Conservation (phyloP, 768 basidiomycete genomes). For the Naematelia aurantialba region DNA sequence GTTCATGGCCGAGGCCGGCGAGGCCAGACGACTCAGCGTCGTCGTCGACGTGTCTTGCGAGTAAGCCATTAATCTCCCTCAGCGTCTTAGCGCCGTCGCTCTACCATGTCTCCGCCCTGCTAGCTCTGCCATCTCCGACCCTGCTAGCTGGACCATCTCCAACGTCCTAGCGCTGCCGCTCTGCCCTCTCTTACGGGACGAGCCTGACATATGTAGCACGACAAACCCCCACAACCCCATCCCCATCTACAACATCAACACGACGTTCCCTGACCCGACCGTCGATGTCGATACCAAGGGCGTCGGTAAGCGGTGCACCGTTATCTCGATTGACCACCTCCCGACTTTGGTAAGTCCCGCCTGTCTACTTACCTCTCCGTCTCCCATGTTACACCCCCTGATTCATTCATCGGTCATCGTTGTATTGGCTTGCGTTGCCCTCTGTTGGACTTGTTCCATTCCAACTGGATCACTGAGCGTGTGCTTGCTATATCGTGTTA, state of each 20-base stretch:
- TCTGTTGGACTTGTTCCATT: too few species aligned
- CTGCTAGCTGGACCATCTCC: too few species aligned
- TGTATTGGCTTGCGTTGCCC: not conserved
- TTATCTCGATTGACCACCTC: conserved; percentile 94
- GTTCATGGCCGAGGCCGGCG: conserved; percentile 69
- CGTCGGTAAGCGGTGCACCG: conserved; percentile 67
- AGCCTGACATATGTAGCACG: conserved; percentile 53
- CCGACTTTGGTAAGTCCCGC: conserved; percentile 66
- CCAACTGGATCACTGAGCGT: too few species aligned
- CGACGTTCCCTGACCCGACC: conserved; percentile 87
- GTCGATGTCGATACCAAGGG: conserved; percentile 78
- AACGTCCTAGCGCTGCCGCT: too few species aligned
- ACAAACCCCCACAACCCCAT: conserved; percentile 98
- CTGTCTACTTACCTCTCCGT: not conserved
- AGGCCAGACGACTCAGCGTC: conserved; percentile 64
- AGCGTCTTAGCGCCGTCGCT: not conserved
- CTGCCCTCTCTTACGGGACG: too few species aligned
- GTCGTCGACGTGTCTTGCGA: conserved; percentile 99
- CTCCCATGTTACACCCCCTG: not conserved
- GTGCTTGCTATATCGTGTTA: too few species aligned
- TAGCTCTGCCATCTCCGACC: too few species aligned
- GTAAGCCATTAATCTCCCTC: conserved; percentile 28
- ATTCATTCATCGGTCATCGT: not conserved
- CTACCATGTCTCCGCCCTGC: too few species aligned
- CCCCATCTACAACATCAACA: conserved; percentile 89